Conservation (phyloP, 2,329 filamentous ascomycete genomes). For the Fusarium solani-melongenae region DNA sequence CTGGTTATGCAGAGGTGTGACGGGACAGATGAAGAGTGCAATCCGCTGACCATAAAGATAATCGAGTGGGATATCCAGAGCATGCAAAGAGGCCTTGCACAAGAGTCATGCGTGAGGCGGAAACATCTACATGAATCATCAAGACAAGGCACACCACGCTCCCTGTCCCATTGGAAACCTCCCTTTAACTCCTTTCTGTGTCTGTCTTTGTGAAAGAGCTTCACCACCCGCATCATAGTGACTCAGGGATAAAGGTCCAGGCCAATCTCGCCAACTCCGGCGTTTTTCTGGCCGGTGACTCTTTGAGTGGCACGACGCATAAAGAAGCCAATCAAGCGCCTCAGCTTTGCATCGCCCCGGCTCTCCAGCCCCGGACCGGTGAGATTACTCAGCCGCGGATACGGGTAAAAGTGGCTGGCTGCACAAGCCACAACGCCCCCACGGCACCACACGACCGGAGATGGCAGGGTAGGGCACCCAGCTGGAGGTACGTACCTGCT, state of each 20-base stretch:
- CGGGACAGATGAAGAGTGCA: not conserved
- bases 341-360: slow-evolving; percentile 10
- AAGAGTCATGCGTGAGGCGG: not conserved
- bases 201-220: not conserved
- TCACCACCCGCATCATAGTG: slow-evolving; percentile 3
- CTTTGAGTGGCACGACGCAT: not conserved
- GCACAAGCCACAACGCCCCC: slow-evolving; percentile 18
- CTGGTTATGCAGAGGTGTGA: not conserved
- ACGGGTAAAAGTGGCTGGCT: slow-evolving; percentile 14
- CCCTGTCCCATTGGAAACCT: not conserved
- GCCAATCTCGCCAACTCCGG: not conserved
- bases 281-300: slow-evolving; percentile 28
- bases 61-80: not conserved
- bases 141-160: not conserved
- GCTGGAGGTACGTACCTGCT: not conserved
- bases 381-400: slow-evolving; percentile 31
- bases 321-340: slow-evolving; percentile 15
- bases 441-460: not conserved
- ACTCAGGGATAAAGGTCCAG: slow-evolving; percentile 18
- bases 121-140: not conserved
- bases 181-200: not conserved
- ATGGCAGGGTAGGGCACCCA: slow-evolving; percentile 12
- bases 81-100: not conserved
- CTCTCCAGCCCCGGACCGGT: not conserved
- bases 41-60: not conserved